Evolutionary conservation across 2,329 filamentous ascomycete species (phyloP).

Genomic region (Penicillium crustosum): DNA sequence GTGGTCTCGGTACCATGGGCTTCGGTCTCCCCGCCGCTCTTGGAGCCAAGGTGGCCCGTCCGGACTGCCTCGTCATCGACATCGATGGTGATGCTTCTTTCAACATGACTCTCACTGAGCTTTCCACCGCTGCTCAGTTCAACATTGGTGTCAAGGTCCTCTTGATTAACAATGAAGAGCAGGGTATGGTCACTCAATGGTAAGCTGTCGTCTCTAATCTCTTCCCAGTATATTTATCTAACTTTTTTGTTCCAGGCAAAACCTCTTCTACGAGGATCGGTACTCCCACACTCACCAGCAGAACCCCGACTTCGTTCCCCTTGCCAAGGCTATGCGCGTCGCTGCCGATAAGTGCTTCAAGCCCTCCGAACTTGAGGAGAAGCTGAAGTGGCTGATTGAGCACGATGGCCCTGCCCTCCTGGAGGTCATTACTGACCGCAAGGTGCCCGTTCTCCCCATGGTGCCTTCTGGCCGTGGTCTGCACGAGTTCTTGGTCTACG

Average conservation of each 20-base stretch:
- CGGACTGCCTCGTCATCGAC: constrained; percentile 84
- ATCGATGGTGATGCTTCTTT: constrained; percentile 99
- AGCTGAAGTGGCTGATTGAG: constrained; percentile 84
- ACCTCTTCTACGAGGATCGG: constrained; percentile 92
- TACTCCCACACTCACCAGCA: constrained; percentile 89
- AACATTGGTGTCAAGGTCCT: constrained; percentile 96
- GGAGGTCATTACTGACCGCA: constrained; percentile 84
- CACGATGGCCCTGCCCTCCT: constrained; percentile 88
- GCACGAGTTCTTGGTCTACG: constrained; percentile 91
- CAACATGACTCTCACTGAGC: constrained; percentile 96
- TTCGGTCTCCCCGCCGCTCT: constrained; percentile 93
- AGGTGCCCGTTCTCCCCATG: constrained; percentile 88
- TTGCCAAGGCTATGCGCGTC: constrained; percentile 87
- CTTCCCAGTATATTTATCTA: background rate
- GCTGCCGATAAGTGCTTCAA: constrained; percentile 70
- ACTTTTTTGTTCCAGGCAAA: constrained; percentile 58
- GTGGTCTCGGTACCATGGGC: constrained; percentile 94
- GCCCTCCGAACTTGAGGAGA: constrained; percentile 73
- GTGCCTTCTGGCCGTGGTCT: constrained; percentile 83
- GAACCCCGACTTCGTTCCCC: constrained; percentile 95
- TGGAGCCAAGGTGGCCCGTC: constrained; percentile 83
- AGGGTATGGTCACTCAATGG: constrained; percentile 98
- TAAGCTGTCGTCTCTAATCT: background rate
- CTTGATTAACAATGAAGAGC: constrained; percentile 93
- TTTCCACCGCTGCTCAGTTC: constrained; percentile 90